phyloP scores from a whole-genome alignment of 805 yeast species.

The Yarrowia bubula region DNA sequence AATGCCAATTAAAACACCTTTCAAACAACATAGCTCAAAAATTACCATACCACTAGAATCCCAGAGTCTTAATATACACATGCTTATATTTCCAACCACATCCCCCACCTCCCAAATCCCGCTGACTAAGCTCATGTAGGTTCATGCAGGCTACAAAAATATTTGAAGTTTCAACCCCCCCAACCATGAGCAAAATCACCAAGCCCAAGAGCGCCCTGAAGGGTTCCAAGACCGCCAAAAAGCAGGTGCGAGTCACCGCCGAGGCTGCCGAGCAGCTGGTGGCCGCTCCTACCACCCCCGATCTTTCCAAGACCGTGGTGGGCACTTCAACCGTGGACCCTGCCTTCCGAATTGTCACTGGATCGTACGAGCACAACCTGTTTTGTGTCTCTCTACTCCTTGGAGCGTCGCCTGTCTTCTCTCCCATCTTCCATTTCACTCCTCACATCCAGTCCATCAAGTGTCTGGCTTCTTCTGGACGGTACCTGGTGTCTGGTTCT shows the following conservation, averaged over 20 bases:
- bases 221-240: constrained; percentile 1
- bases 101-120: background rate
- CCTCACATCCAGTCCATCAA: constrained; percentile 90
- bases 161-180: background rate
- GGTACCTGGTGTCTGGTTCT: constrained; percentile 89
- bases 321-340: background rate
- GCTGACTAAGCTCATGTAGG: background rate
- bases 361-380: constrained; percentile 92
- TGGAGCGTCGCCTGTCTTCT: constrained; percentile 51
- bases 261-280: constrained; percentile 2
- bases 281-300: background rate
- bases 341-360: constrained; percentile 73
- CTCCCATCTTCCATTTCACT: constrained; percentile 92
- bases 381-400: constrained; percentile 77
- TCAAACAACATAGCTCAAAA: no score
- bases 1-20: no score
- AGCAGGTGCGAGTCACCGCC: background rate
- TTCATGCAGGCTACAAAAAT: constrained; percentile 6
- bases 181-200: constrained; percentile 19
- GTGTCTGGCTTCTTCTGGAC: constrained; percentile 73
- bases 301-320: background rate
- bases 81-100: no score
- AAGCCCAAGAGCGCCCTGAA: constrained; percentile 24
- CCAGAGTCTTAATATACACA: no score
- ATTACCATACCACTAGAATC: no score